Evolutionary conservation across 345 rosid species (phyloP), one percentile per base, ranked within the genome.

Genomic region (Syzygium aromaticum): DNA sequence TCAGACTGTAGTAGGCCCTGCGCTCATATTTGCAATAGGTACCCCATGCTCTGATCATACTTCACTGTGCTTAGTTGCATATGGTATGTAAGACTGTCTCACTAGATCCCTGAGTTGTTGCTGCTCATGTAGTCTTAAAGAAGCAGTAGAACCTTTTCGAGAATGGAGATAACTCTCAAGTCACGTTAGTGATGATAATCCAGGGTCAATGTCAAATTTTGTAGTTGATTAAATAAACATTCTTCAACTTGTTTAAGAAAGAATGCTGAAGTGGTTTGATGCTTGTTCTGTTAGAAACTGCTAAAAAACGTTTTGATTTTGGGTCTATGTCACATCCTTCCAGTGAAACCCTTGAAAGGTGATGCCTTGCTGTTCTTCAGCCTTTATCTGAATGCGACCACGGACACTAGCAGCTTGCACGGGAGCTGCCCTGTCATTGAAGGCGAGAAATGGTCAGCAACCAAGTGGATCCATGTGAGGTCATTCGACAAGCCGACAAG

Each of bases 401-500:
- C 91, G 0, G 93, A 92, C 64, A 25, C 87, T 33, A 56, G 84
- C 84, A 92, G 93, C 87, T 88, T 92, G 88, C 94, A 92, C 2
- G 93, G 94, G 46, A 92, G 93, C 85, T 92, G 94, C 85, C 94
- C 93, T 2, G 94, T 92, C 54, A 89, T 88, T n/a, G 88, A 89
- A 87, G 94, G 94, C 1, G 91, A 92, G 90, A 92, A 92, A 77
- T 92, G 94, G 94, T 91, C 93, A 16, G 94, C 93, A 51, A 92
- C 94, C 38, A 92, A 92, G 91, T 92, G 94, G 94, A 91, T 92
- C 90, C 99, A 98, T 54, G 99, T 95, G 77, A 91, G 91, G 88
- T 90, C 96, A 52, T 98, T 95, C 7, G 98, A 94, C 2, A 92
- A 56, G 77, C 28, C 82, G 5, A 3, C 27, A 5, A 84, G 14